These are phyloP conservation scores for Cicer yamashitae DNA, from an alignment of 306 rosid species.

Conservation along the genomic window DNA sequence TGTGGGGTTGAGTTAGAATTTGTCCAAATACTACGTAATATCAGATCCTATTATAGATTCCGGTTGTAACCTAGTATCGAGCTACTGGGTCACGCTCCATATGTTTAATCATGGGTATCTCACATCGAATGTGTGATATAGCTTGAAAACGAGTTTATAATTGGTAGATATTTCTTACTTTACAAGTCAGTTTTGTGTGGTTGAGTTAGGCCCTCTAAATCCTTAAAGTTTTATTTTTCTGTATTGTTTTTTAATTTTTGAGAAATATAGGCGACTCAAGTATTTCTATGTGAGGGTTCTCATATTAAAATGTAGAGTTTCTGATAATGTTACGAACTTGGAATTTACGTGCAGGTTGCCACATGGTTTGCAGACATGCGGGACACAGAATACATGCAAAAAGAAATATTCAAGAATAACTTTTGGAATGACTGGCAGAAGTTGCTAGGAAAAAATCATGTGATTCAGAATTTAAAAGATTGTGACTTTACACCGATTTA, in stretches of 20 bases:
- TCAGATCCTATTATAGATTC: no score
- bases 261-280: slow-evolving; percentile 6
- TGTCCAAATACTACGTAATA: no score
- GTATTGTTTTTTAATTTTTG: background rate
- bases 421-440: slow-evolving; percentile 97
- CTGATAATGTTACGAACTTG: slow-evolving; percentile 25
- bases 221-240: background rate
- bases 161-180: no score
- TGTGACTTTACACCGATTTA: slow-evolving; percentile 33
- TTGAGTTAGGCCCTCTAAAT: no score
- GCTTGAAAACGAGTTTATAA: no score
- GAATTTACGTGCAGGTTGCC: slow-evolving; percentile 69
- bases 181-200: no score
- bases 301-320: slow-evolving; percentile 1
- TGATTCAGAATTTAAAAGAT: slow-evolving; percentile 44
- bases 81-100: no score
- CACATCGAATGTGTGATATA: no score
- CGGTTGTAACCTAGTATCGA: no score
- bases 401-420: slow-evolving; percentile 74
- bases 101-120: no score
- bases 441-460: slow-evolving; percentile 80
- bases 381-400: slow-evolving; percentile 87
- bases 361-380: slow-evolving; percentile 94
- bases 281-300: background rate
- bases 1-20: no score